Base-by-base conservation (phyloP, 176 grass and related monocot genomes). In the Hsuehochloa calcarea region DNA sequence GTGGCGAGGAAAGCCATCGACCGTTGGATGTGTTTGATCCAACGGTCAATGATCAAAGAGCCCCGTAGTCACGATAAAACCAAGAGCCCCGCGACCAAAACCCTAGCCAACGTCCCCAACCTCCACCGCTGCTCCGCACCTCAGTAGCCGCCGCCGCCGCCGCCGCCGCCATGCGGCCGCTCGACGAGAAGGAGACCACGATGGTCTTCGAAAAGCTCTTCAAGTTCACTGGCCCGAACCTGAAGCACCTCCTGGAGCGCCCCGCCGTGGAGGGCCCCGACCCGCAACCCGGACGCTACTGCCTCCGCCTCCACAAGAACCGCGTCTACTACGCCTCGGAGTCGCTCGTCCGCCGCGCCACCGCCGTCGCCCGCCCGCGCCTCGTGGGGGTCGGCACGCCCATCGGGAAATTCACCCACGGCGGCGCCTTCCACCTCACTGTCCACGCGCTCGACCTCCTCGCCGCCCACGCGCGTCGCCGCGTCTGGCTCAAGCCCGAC, bases 131-230 rank as follows among this genome's bases (percentile, higher is more conserved):
- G 25, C 65, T 43, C 22, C 25, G 41, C 12, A 25, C 14, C 46
- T 59, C n/a, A 73, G 20, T 22, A 43, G 60, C 10, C 86, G 31
- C n/a, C 79, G 13, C 60, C 44, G 26, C 70, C 47, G 35, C 46
- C 37, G 40, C 73, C 20, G 22, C 3, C 52, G 70, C 55, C 82
- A 98, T 98, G 93, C 70, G 93, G 22, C 85, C 95, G 1, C 85
- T 98, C 20, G 95, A 98, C 87, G 95, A 98, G 87, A 95, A 98
- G 23, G 95, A 97, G 85, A 97, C 93, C 29, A 91, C 82, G 29
- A 55, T 58, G 55, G 90, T 97, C 29, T 97, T 95, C 79, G 89
- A 95, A 74, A 97, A 97, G 87, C 81, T 97, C 15, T 95, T 95
- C 90, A 97, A 95, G 25, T 97, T 97, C 87, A 92, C 90, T 0